These are phyloP conservation scores for Coccomyxa sp. DNA, from an alignment of 139 green algal genomes.

Conservation along the genomic window DNA sequence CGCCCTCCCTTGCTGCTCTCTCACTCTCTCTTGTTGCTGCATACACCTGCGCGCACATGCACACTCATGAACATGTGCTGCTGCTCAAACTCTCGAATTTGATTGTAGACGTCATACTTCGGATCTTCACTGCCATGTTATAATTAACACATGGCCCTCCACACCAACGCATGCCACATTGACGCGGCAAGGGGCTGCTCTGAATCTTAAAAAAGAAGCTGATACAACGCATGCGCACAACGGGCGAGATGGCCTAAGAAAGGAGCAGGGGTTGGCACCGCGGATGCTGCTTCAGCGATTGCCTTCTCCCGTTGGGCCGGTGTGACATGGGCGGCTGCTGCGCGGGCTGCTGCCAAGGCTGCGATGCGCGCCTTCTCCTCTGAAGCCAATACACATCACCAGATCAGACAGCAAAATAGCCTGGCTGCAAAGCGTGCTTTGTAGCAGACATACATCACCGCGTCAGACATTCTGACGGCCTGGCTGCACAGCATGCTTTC, in stretches of 20 bases:
- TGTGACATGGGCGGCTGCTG: conserved; percentile 20
- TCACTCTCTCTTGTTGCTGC: not conserved
- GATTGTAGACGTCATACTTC: not conserved
- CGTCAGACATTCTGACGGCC: too few species aligned
- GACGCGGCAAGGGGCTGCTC: not conserved
- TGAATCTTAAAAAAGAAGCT: not conserved
- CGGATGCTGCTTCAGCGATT: conserved; percentile 26
- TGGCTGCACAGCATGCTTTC: too few species aligned
- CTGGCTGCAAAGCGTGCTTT: too few species aligned
- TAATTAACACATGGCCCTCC: not conserved
- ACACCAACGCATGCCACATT: not conserved
- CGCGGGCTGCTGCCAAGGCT: conserved; percentile 19
- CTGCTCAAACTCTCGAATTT: not conserved
- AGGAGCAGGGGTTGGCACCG: not conserved
- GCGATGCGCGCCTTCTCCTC: not conserved
- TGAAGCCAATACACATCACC: not conserved
- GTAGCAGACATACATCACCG: too few species aligned
- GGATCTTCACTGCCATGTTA: too few species aligned
- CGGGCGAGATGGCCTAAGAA: not conserved
- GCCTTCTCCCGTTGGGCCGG: conserved; percentile 32
- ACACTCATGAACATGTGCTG: not conserved
- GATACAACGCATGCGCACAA: not conserved
- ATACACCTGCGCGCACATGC: not conserved
- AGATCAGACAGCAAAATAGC: not conserved
- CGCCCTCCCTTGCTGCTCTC: not conserved